Conservation (phyloP, 2,329 filamentous ascomycete species). For the Claviceps sp. region DNA sequence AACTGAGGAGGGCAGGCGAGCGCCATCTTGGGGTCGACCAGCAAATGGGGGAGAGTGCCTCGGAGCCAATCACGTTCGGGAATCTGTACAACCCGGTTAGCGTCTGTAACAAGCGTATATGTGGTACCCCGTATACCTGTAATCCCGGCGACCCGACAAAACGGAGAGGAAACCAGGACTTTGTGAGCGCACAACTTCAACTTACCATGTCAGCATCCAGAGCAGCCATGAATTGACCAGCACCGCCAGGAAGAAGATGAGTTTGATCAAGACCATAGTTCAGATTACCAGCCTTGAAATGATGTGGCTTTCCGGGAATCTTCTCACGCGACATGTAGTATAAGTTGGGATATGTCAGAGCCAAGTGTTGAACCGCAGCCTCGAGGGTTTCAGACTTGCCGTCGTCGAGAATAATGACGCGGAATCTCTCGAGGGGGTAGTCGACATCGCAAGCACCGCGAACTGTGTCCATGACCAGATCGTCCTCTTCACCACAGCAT, state of each 20-base stretch:
- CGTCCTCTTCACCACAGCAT: constrained; percentile 42
- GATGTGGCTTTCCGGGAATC: constrained; percentile 33
- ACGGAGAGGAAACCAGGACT: not conserved
- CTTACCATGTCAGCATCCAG: constrained; percentile 52
- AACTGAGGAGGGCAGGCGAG: constrained; percentile 48
- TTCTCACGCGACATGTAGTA: constrained; percentile 39
- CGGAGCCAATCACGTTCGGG: constrained; percentile 47
- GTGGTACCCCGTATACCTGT: no score
- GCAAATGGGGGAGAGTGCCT: constrained; percentile 42
- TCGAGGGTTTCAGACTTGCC: constrained; percentile 32
- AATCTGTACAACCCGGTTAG: constrained; percentile 25
- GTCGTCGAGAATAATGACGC: constrained; percentile 44
- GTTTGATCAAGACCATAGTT: constrained; percentile 44
- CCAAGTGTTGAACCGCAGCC: constrained; percentile 22
- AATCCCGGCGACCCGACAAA: no score
- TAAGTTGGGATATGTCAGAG: constrained; percentile 31
- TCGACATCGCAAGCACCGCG: constrained; percentile 40
- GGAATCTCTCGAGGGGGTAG: constrained; percentile 38
- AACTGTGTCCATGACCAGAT: constrained; percentile 42
- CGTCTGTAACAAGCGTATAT: no score
- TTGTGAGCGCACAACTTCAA: not conserved
- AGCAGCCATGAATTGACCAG: constrained; percentile 46
- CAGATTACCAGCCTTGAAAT: constrained; percentile 53
- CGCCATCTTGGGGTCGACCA: constrained; percentile 42
- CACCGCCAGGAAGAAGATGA: constrained; percentile 36